Base-by-base conservation (phyloP, 768 basidiomycete genomes). In the Suillus subluteus region DNA sequence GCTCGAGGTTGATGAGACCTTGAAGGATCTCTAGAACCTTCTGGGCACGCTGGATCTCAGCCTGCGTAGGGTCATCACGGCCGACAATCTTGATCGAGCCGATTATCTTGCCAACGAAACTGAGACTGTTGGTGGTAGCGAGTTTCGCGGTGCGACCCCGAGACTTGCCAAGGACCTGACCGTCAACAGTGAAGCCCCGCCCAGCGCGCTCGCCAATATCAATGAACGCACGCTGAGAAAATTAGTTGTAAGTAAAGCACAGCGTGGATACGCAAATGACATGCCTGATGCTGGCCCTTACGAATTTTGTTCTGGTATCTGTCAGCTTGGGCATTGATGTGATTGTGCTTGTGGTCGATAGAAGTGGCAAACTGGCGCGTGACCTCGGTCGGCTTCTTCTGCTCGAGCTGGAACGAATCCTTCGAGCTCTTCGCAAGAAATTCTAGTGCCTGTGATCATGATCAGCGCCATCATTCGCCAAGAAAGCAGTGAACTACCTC, bases 31-130 rank as follows among this genome's bases (percentile, higher is more conserved):
- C 65, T 2, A 83, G 74, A 11, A 83, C 67, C 16, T 73, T 52
- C 12, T 69, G 59, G 5, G 71, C 67, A 32, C 78, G 82, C 56
- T 82, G 79, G 5, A 75, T 75, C 67, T 91, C 90, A 35, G 91
- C 89, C 26, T 70, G 73, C 4, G 91, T 92, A 1, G 84, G 85
- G 46, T 78, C 82, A 48, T 84, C 88, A 41, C 80, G 82, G 0
- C 89, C 90, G 68, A 81, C 79, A 11, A 88, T 81, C 30, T 76
- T 82, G 30, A 91, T 79, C 8, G 73, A 73, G 0, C 71, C 63
- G 38, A 78, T 75, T 1, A 1, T 46, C 73, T 78, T 74, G 66
- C 80, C 71, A 75, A 74, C 64, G 62, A 81, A 65, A 63, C 70
- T 48, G 67, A 68, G 73, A 6, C 65, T 64, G 35, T 73, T 67